These are phyloP conservation scores for Aureoboletus auriporus DNA, from an alignment of 768 basidiomycete species.

Conservation along the genomic window DNA sequence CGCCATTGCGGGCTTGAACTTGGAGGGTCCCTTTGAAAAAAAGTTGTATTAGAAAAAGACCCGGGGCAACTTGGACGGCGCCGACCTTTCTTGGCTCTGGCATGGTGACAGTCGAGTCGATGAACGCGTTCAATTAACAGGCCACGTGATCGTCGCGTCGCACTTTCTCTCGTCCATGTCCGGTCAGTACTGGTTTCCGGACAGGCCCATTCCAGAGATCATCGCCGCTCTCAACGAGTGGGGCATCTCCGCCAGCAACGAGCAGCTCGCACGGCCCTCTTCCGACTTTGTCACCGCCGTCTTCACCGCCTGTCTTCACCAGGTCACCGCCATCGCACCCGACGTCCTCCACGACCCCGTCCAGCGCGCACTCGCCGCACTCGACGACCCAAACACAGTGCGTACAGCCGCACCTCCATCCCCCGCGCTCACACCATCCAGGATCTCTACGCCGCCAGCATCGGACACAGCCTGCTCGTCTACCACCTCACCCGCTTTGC, in stretches of 20 bases:
- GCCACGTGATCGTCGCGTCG: conserved; percentile 31
- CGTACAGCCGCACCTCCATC: conserved; percentile 2
- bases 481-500: conserved; percentile 77
- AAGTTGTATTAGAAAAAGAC: background rate
- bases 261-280: conserved; percentile 65
- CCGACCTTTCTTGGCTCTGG: conserved; percentile 11
- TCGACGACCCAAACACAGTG: conserved; percentile 56
- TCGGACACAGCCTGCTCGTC: conserved; percentile 61
- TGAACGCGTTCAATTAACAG: conserved; percentile 9
- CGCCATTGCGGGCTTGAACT: conserved; percentile 43
- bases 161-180: conserved; percentile 17
- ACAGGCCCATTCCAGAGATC: conserved; percentile 62
- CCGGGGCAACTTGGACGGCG: too few relatives aligned
- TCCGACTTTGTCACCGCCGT: conserved; percentile 68
- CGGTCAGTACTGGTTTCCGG: conserved; percentile 56
- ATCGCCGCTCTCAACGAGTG: conserved; percentile 61
- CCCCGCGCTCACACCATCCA: conserved; percentile 21
- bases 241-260: conserved; percentile 61
- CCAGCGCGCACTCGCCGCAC: conserved; percentile 47
- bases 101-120: conserved; percentile 10
- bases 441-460: conserved; percentile 63
- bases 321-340: conserved; percentile 61
- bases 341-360: conserved; percentile 58
- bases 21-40: conserved; percentile 24
- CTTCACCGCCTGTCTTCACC: conserved; percentile 68